Conservation (phyloP, 2,329 filamentous ascomycete genomes). For the Ophiocordyceps camponoti-saundersi region DNA sequence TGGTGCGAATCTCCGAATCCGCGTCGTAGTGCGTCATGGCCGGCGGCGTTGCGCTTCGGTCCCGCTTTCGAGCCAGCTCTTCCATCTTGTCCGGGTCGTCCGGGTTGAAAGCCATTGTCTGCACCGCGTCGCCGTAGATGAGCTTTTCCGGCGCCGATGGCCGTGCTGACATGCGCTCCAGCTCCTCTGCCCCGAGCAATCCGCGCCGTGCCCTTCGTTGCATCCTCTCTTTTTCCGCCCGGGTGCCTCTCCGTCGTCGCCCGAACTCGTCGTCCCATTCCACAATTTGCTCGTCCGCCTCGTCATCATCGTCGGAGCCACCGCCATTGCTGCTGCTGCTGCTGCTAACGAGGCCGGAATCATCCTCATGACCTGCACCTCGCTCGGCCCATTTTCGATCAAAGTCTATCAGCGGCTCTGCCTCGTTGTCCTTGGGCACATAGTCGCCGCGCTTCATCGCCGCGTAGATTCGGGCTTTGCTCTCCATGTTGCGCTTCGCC, state of each 20-base stretch:
- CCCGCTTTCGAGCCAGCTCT: conserved; percentile 57
- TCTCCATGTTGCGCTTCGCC: conserved; percentile 68
- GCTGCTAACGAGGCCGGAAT: conserved; percentile 23
- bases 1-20: conserved; percentile 63
- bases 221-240: conserved; percentile 47
- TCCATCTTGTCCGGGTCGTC: conserved; percentile 61
- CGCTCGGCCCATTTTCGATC: conserved; percentile 84
- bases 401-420: conserved; percentile 71
- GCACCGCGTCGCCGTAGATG: conserved; percentile 75
- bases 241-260: conserved; percentile 57
- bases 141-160: conserved; percentile 50
- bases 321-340: conserved; percentile 34
- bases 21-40: conserved; percentile 75
- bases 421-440: conserved; percentile 45
- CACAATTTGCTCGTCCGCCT: conserved; percentile 44
- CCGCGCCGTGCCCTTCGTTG: conserved; percentile 35
- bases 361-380: background rate
- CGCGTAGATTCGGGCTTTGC: conserved; percentile 76
- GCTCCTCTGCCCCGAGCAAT: conserved; percentile 37
- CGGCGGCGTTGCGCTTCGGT: conserved; percentile 66
- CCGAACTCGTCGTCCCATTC: conserved; percentile 91
- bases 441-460: conserved; percentile 84
- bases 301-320: conserved; percentile 17
- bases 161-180: conserved; percentile 52
- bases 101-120: conserved; percentile 67